These are phyloP conservation scores for Ulmus americana DNA, from an alignment of 331 rosid genomes.

Conservation along the genomic window DNA sequence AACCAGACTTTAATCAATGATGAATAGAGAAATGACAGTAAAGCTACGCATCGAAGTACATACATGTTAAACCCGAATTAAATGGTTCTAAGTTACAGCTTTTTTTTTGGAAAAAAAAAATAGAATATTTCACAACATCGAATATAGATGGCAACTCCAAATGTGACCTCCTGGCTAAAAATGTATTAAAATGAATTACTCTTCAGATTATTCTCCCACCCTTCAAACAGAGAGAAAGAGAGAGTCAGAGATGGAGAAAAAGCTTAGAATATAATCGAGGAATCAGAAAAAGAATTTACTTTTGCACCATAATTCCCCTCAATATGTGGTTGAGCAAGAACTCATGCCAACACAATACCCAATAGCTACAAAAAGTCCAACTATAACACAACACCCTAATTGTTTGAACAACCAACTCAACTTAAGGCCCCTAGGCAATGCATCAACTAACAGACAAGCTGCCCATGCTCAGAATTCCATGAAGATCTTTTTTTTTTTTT, in stretches of 20 bases:
- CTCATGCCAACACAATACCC: no score
- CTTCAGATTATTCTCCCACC: background rate
- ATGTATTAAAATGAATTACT: background rate
- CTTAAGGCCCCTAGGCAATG: background rate
- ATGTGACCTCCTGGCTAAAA: no score
- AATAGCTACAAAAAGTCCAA: no score
- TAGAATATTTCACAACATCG: no score
- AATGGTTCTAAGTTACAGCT: background rate
- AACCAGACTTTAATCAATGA: slow-evolving; percentile 29
- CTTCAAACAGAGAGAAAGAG: background rate
- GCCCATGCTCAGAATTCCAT: background rate
- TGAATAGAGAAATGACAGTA: slow-evolving; percentile 13
- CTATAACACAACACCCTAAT: background rate
- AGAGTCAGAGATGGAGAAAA: background rate
- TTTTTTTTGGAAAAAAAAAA: no score
- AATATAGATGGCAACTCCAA: no score
- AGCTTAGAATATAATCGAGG: no score
- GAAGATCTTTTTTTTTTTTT: no score
- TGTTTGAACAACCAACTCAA: background rate
- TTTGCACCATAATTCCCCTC: no score
- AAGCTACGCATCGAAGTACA: background rate
- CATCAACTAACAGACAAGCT: background rate
- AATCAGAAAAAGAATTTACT: no score
- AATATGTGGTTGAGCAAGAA: no score
- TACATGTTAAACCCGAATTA: background rate